Base-by-base conservation (phyloP, 164 flowering plant species). In the Stephania cephalantha region DNA sequence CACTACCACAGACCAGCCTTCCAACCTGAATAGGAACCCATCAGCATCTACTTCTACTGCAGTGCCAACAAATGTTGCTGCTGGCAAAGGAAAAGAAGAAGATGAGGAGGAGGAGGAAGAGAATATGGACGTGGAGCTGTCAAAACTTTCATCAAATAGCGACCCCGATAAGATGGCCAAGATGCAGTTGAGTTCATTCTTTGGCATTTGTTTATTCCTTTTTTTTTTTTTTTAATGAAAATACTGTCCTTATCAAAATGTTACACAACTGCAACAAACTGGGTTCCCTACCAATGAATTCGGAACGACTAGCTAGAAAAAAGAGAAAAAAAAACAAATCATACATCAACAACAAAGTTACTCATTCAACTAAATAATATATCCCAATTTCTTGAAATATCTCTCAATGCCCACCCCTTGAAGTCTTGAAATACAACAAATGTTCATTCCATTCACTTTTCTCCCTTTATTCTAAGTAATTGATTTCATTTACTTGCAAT, bases 31-130 rank as follows among this genome's bases (percentile, higher is more conserved):
- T 9, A 75, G 45, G 50, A 79, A 25, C 75, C 83, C 72, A 31
- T 52, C 77, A 15, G 58, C 65, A 9, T 78, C 87, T 2, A 73
- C 80, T 1, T 70, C 75, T 31, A 70, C 77, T 46, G 9, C 74
- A 18, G 71, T 46, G 6, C 30, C 81, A 3, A 67, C 76, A 10
- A 80, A 64, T 10, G 72, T 79, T 6, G 73, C 63, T 42, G 80
- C 71, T 50, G 83, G 79, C 42, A 91, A 90, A 79, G 71, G 70
- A 53, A 95, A 90, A 79, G 94, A 91, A 22, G 95, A 91, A 0
- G 94, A 93, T 5, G 99, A 95, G 10, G 98, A 93, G 42, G 99
- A 93, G 58, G 98, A 95, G 70, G 98, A 95, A 77, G 99, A 95
- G 71, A 90, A 88, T 77, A 83, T 91, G 92, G 97, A 95, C n/a